Evolutionary conservation across 1,284 basidiomycete genomes (phyloP), one percentile per base, ranked within the genome.

Genomic region (Cutaneotrichosporon sp.): DNA sequence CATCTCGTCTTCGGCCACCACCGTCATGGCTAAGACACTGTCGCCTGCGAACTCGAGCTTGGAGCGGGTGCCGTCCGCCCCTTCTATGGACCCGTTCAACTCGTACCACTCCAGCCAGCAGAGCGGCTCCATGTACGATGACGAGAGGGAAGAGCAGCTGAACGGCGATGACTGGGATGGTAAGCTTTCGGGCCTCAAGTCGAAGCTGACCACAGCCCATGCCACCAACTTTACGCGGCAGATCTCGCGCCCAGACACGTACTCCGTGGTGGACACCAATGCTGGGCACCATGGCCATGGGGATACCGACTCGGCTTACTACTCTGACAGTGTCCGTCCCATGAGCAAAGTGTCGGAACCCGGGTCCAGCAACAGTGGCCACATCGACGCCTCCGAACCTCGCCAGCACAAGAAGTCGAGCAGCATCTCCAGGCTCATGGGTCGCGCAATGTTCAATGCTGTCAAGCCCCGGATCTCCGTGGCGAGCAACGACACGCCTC

Each of bases 371-470:
- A 33, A 3, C n/a, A 29, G 43, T n/a, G 25, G 38, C 29, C n/a
- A 54, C 53, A 42, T 25, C 31, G 50, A 51, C 50, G 9, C 13
- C 22, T 59, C 56, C 16, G 75, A 77, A 47, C 27, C 54, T 4
- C 58, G 61, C 13, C 68, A 72, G 47, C 70, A 70, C 58, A 71
- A 73, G 38, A 75, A 73, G 52, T 69, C 73, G 0, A 70, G 69
- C 14, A 76, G 74, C 36, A 63, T 80, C 5, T 72, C 69, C n/a
- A 68, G 68, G 54, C 38, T 42, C 5, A 64, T 77, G 31, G 70
- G 73, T 4, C 64, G 73, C 8, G 69, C 69, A 36, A 63, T 71
- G 53, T 59, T 66, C 6, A 16, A 50, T 10, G 50, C 50, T 20
- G 31, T 33, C 20, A 53, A 42, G 34, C 20, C 51, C 6, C 22